Conservation (phyloP, 2,329 filamentous ascomycete genomes). For the Cadophora luteo-olivacea region DNA sequence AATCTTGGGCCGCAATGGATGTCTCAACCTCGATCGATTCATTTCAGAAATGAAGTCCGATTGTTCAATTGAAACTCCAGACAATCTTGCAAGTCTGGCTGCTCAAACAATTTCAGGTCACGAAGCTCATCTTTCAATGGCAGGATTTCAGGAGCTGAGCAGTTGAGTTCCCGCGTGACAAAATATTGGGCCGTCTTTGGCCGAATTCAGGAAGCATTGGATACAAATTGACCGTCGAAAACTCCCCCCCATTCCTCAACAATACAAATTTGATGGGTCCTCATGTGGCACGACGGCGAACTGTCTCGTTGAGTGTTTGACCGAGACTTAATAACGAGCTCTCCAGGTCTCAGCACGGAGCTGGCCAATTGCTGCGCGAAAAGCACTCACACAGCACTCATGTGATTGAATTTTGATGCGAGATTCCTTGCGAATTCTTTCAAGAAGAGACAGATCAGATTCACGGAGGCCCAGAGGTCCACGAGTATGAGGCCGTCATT, state of each 20-base stretch:
- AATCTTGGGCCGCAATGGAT: conserved; percentile 11
- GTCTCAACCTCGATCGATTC: conserved; percentile 12
- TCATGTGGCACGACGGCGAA: conserved; percentile 1
- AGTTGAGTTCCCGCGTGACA: conserved; percentile 32
- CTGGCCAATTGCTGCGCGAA: conserved; percentile 35
- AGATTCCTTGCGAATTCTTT: conserved; percentile 32
- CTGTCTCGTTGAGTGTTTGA: conserved; percentile 15
- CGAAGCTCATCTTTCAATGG: conserved; percentile 20
- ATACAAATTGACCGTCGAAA: conserved; percentile 24
- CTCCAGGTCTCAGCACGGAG: conserved; percentile 23
- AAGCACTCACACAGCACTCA: conserved; percentile 41
- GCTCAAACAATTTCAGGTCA: conserved; percentile 18
- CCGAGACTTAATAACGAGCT: conserved; percentile 29
- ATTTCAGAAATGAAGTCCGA: conserved; percentile 6
- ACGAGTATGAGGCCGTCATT: conserved; percentile 27
- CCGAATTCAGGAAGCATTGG: conserved; percentile 37
- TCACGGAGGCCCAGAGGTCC: conserved; percentile 31
- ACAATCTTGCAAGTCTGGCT: conserved; percentile 15
- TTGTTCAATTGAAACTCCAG: conserved; percentile 2
- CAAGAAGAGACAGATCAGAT: conserved; percentile 18
- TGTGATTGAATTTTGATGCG: conserved; percentile 43
- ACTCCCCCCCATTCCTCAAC: conserved; percentile 18
- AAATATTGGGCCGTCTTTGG: conserved; percentile 29
- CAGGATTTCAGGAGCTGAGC: conserved; percentile 14
- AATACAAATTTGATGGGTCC: conserved; percentile 12